Evolutionary conservation across 305 asterid species (phyloP).

Genomic region (Salvia sclarea): DNA sequence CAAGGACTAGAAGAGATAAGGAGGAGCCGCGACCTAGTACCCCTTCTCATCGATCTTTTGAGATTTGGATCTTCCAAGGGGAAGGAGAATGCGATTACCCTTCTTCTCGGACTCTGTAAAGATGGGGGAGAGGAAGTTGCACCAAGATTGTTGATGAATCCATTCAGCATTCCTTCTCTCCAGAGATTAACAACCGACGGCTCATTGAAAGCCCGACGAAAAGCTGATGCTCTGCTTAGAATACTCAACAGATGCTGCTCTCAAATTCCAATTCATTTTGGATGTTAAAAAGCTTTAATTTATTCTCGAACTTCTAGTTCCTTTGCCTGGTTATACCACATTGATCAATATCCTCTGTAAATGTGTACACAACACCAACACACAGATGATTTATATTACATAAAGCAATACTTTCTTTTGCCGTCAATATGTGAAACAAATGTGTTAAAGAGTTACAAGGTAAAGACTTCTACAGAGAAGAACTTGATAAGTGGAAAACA

Average conservation of each 20-base stretch:
- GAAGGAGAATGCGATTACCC: slow-evolving; percentile 71
- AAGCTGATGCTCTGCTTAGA: slow-evolving; percentile 76
- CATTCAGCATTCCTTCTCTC: slow-evolving; percentile 74
- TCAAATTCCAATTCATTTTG: slow-evolving; percentile 19
- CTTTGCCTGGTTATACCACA: neutral
- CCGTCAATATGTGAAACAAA: slow-evolving; percentile 3
- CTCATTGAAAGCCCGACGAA: slow-evolving; percentile 60
- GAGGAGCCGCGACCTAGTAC: slow-evolving; percentile 54
- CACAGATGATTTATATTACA: slow-evolving; percentile 12
- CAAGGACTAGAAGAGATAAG: slow-evolving; percentile 73
- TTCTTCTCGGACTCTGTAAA: slow-evolving; percentile 73
- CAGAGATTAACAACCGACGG: slow-evolving; percentile 60
- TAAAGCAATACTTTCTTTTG: slow-evolving; percentile 21
- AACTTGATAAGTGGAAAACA: neutral
- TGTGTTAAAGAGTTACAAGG: neutral
- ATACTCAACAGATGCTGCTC: slow-evolving; percentile 54
- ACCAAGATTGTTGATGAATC: slow-evolving; percentile 64
- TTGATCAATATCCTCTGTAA: neutral
- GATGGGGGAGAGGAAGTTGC: slow-evolving; percentile 83
- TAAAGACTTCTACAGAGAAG: neutral
- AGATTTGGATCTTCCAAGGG: slow-evolving; percentile 81
- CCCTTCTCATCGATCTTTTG: slow-evolving; percentile 74
- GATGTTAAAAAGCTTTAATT: slow-evolving; percentile 13
- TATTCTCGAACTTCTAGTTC: slow-evolving; percentile 3
- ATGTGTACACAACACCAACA: slow-evolving; percentile 12